A percentile compares a stretch with the other conserved stretches of the same genome.
Evolutionary conservation across 139 green algal species (phyloP).

Genomic region (Limnomonas spitsbergensis): DNA sequence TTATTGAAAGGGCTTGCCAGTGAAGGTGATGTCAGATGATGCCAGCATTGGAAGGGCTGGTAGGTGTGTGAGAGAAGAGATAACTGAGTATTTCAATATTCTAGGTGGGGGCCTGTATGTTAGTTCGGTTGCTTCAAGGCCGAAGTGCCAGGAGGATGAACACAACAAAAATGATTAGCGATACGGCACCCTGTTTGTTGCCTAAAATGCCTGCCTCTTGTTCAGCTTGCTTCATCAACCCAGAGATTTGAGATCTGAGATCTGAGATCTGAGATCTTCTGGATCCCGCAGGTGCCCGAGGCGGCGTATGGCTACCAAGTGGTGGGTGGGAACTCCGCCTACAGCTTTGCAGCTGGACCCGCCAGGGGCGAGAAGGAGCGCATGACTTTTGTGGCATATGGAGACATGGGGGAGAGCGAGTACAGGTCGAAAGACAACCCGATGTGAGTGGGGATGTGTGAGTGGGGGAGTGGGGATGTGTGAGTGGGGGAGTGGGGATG

Average conservation of each 20-base stretch:
- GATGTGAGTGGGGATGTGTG: background rate
- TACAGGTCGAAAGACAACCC: background rate
- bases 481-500: no score
- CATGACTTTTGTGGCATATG: background rate
- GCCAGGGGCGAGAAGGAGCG: background rate
- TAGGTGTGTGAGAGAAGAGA: no score
- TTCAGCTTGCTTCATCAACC: no score
- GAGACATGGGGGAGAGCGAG: constrained; percentile 3
- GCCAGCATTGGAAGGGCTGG: no score
- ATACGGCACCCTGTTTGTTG: background rate
- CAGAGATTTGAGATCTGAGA: no score
- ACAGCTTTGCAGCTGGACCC: background rate
- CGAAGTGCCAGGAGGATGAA: background rate
- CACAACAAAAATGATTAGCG: background rate
- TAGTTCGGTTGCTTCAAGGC: background rate
- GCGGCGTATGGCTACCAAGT: background rate
- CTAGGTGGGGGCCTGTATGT: background rate
- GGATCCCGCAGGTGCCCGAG: background rate
- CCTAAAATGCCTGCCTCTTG: background rate
- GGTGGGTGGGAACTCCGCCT: background rate
- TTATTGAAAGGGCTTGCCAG: no score
- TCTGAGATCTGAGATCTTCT: background rate
- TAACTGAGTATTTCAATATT: no score
- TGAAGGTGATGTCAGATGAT: no score
- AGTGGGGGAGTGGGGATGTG: no score